Evolutionary conservation across 1,284 basidiomycete genomes (phyloP), one percentile per base, ranked within the genome.

Genomic region (Irpex rosettiformis): DNA sequence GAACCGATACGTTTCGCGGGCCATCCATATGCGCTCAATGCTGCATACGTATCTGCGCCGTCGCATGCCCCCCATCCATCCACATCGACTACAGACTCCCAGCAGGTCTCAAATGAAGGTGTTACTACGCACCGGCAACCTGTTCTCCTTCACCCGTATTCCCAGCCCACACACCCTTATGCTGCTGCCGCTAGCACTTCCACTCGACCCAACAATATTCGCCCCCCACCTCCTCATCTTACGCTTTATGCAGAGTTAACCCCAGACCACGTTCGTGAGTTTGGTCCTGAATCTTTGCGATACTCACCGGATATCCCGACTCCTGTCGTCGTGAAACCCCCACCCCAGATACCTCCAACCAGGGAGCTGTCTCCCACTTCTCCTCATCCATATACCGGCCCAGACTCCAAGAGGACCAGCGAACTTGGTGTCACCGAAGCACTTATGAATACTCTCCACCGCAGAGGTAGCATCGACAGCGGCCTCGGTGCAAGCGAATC

Each of bases 21-120:
- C 29, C 85, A 87, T 69, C 83, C 84, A 1, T 88, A 88, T 66
- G 83, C 83, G 4, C 77, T 81, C 51, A 76, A 73, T 11, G 75
- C 75, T 3, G 56, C 71, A 30, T 79, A 77, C 53, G 49, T 64
- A 7, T 52, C 64, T 63, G 56, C 54, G 64, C 29, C 56, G 54
- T 57, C 33, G 22, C 48, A 51, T 25, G 11, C 22, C 18, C n/a
- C 27, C 13, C 48, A 51, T 11, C 48, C 48, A 18, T 29, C 24
- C 8, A 18, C 10, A 4, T 27, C 48, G 13, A 47, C 43, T 7
- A 55, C 55, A 52, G 24, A 22, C 54, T 24, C 30, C 13, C 51
- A 10, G 25, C 52, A 22, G 57, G 57, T 18, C 22, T 24, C 21
- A 4, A 76, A 47, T 13, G 43, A 47, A 47, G 43, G 22, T 5